Percentiles rank a stretch among this genome's conserved stretches.
phyloP scores from a whole-genome alignment of 306 rosid genomes.

The Dryas octopetala region DNA sequence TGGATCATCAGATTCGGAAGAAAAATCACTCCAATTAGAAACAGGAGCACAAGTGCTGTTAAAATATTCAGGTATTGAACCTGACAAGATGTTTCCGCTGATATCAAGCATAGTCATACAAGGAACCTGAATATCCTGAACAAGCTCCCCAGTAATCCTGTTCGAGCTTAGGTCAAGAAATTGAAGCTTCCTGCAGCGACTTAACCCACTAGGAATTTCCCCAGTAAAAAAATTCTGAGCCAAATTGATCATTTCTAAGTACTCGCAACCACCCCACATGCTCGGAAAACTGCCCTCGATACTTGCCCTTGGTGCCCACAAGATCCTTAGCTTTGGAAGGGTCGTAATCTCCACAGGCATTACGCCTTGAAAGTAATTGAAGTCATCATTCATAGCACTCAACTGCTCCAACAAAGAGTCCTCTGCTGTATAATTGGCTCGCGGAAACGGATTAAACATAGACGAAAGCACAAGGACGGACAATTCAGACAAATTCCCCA shows the following conservation, averaged over 20 bases:
- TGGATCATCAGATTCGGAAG: constrained; percentile 18
- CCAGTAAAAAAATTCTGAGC: constrained; percentile 67
- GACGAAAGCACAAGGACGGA: constrained; percentile 78
- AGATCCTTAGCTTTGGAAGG: constrained; percentile 69
- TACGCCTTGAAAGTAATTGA: constrained; percentile 70
- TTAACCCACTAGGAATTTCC: constrained; percentile 50
- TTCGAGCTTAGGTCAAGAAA: constrained; percentile 69
- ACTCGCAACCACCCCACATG: constrained; percentile 66
- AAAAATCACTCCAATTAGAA: constrained; percentile 32
- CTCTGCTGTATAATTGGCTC: constrained; percentile 26
- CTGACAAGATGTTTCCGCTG: constrained; percentile 62
- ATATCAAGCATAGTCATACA: constrained; percentile 81
- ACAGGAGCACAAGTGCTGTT: constrained; percentile 33
- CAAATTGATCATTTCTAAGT: constrained; percentile 76
- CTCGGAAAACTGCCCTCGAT: constrained; percentile 58
- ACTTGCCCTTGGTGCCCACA: constrained; percentile 88
- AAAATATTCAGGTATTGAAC: constrained; percentile 57
- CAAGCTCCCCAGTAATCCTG: constrained; percentile 63
- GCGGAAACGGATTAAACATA: constrained; percentile 47
- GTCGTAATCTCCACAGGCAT: constrained; percentile 54
- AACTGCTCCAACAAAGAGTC: constrained; percentile 37
- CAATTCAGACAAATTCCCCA: constrained; percentile 66
- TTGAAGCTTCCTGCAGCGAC: constrained; percentile 60
- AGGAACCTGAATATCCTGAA: constrained; percentile 53
- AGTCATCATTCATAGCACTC: constrained; percentile 48